Conservation (phyloP, 371 early-diverging fungal species). For the Dinochytrium kinnereticum region DNA sequence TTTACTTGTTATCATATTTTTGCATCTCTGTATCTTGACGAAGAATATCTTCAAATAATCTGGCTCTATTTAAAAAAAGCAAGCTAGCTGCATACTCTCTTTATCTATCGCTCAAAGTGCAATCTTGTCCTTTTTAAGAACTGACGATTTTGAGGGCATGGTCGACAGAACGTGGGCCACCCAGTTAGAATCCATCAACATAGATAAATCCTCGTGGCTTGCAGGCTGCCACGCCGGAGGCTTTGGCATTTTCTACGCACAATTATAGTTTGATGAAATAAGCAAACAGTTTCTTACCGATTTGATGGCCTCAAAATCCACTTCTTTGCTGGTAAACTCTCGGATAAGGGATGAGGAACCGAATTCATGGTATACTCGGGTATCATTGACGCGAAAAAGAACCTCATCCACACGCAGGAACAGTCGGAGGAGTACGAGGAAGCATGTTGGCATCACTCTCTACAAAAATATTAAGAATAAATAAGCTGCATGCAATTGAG, state of each 20-base stretch:
- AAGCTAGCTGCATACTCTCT: too few relatives aligned
- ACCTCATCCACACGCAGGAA: conserved; percentile 95
- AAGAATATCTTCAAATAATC: too few relatives aligned
- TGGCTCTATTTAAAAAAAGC: too few relatives aligned
- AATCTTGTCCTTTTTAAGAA: background rate
- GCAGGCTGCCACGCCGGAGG: background rate
- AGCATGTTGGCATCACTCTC: conserved; percentile 93
- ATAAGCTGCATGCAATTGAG: background rate
- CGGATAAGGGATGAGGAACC: conserved; percentile 30
- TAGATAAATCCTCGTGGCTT: background rate
- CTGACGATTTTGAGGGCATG: background rate
- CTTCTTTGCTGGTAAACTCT: background rate
- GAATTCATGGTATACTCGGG: conserved; percentile 87
- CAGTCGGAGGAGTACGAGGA: conserved; percentile 84
- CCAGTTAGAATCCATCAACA: conserved; percentile 14
- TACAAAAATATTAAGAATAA: conserved; percentile 12
- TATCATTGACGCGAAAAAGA: conserved; percentile 84
- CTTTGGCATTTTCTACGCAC: conserved; percentile 9
- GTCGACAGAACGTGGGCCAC: conserved; percentile 2
- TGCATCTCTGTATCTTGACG: too few relatives aligned
- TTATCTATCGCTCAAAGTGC: too few relatives aligned
- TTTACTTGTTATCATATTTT: background rate
- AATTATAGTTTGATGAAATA: too few relatives aligned
- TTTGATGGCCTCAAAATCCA: background rate
- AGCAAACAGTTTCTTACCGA: too few relatives aligned